Evolutionary conservation across 371 early-diverging fungal genomes (phyloP).

Genomic region (Coemansia sp.): DNA sequence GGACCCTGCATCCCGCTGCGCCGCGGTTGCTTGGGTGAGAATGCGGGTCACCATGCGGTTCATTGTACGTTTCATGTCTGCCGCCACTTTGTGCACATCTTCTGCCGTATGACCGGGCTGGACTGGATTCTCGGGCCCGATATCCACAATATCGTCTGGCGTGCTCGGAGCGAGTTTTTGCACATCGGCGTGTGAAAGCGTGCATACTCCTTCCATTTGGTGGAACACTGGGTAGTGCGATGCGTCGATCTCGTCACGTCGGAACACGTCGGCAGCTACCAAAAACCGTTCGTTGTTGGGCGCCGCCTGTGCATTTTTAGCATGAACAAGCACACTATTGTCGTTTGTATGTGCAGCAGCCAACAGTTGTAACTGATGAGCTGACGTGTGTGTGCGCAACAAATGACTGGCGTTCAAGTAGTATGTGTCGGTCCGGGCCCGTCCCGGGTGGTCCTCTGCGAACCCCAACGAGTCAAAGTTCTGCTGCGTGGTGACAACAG

Average conservation of each 20-base stretch:
- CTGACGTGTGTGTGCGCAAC: constrained; percentile 93
- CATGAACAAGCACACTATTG: constrained; percentile 5
- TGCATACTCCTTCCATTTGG: constrained; percentile 92
- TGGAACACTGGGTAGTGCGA: constrained; percentile 98
- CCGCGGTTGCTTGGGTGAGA: constrained; percentile 40
- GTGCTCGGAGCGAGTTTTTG: neutral
- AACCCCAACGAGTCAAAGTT: constrained; percentile 95
- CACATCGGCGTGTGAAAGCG: constrained; percentile 41
- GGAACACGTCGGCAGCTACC: constrained; percentile 92
- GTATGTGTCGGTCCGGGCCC: constrained; percentile 85
- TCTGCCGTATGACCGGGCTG: constrained; percentile 38
- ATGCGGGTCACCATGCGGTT: constrained; percentile 72
- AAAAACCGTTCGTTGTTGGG: constrained; percentile 61
- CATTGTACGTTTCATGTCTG: constrained; percentile 75
- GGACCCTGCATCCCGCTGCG: constrained; percentile 10
- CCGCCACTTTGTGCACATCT: constrained; percentile 61
- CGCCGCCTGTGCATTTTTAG: constrained; percentile 31
- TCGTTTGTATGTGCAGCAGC: constrained; percentile 33
- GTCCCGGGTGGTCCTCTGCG: constrained; percentile 79
- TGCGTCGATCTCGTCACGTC: constrained; percentile 95
- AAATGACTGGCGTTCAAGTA: constrained; percentile 80
- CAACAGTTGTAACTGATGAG: constrained; percentile 85
- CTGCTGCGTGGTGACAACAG: constrained; percentile 77
- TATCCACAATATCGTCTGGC: constrained; percentile 12
- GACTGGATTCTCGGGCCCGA: constrained; percentile 41